phyloP scores from a whole-genome alignment of 768 basidiomycete species.

The Psilocybe tampanensis region DNA sequence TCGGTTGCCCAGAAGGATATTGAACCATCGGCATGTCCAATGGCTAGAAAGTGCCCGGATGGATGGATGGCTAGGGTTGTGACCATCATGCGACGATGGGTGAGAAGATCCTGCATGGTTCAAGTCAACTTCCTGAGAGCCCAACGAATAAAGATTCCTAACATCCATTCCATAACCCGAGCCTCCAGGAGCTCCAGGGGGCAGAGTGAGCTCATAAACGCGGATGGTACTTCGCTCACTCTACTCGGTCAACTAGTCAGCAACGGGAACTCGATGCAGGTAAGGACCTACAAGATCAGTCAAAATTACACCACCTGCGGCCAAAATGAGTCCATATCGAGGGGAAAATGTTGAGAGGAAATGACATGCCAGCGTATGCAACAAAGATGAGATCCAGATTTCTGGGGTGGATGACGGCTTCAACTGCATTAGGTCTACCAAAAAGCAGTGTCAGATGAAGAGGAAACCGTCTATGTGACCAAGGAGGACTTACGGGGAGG shows the following conservation, averaged over 20 bases:
- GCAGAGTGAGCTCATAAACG: constrained; percentile 69
- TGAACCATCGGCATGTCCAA: constrained; percentile 81
- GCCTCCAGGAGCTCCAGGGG: constrained; percentile 85
- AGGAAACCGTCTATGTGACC: neutral
- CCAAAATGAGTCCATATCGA: neutral
- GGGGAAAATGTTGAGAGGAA: neutral
- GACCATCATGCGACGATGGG: constrained; percentile 68
- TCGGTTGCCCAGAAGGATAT: constrained; percentile 84
- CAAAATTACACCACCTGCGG: constrained; percentile 61
- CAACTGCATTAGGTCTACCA: constrained; percentile 53
- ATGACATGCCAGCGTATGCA: constrained; percentile 65
- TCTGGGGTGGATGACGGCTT: constrained; percentile 69
- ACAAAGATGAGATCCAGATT: constrained; percentile 73
- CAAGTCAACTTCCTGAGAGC: neutral
- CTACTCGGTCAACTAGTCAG: constrained; percentile 22
- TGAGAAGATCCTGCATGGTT: constrained; percentile 58
- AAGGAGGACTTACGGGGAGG: constrained; percentile 17
- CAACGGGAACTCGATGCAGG: neutral
- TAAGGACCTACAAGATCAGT: constrained; percentile 50
- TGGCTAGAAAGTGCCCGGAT: constrained; percentile 73
- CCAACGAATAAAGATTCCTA: constrained; percentile 17
- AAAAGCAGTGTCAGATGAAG: constrained; percentile 5
- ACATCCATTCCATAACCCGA: constrained; percentile 60
- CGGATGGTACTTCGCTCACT: constrained; percentile 53
- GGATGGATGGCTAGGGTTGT: constrained; percentile 77